Base-by-base conservation (phyloP, 495 filamentous ascomycete genomes). In the Apodospora peruviana region DNA sequence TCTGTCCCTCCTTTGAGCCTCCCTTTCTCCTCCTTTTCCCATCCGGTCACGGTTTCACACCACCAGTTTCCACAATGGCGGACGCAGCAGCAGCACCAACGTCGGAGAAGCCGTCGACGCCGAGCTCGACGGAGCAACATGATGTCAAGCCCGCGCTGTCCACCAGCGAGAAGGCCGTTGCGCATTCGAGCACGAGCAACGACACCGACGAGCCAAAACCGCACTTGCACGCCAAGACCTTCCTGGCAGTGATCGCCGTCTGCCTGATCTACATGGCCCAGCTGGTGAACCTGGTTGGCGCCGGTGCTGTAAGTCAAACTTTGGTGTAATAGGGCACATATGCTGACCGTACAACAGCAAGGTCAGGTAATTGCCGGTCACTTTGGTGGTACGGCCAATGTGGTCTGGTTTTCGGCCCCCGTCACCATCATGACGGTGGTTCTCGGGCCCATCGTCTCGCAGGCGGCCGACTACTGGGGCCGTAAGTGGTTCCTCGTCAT, bases 381-480 rank as follows among this genome's bases (percentile, higher is more conserved):
- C 27, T 54, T 66, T 22, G 18, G 42, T 34, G 35, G 45, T 18
- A 49, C 52, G 1, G 41, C 14, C 35, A 45, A 58, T 11, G 27
- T 40, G 17, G 48, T 58, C 27, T 69, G 66, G 64, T 57, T 67
- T 40, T 45, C 57, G 8, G 45, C 57, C 3, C 25, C 51, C 37
- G 48, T 67, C 40, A 52, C 57, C 40, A 67, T 69, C 38, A 34
- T 67, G 11, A 64, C 62, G 1, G 56, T 60, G 16, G 60, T 65
- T 12, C 49, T 65, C 4, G 51, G 57, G 9, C 62, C 64, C 29
- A 55, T 58, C 37, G 50, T 65, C 8, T 62, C 64, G 3, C 68
- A 71, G 39, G 66, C 66, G 0, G 57, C 62, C 34, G 68, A 71
- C 39, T 66, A 65, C 45, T 71, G 68, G 68, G 61, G 64, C 3